A percentile compares a stretch with the other conserved stretches of the same genome.
These are phyloP conservation scores for Botrytis byssoidea DNA, from an alignment of 2,329 filamentous ascomycete genomes.

Conservation along the genomic window DNA sequence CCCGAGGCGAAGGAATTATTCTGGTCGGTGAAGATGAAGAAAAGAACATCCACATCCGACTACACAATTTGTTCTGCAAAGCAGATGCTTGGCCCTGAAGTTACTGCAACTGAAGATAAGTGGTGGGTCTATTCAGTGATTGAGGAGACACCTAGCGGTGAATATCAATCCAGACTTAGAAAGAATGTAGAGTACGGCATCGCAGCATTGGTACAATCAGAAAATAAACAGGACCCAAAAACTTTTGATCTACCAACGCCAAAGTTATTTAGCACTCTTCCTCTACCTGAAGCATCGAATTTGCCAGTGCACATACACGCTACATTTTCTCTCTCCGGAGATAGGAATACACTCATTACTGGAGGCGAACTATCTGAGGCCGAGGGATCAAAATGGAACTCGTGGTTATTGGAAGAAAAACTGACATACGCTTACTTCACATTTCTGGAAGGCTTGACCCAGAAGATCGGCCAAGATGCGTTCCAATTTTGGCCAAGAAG, in stretches of 20 bases:
- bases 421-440: slow-evolving; percentile 34
- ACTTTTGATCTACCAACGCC: slow-evolving; percentile 12
- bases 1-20: slow-evolving; percentile 19
- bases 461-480: slow-evolving; percentile 20
- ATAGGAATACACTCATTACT: slow-evolving; percentile 32
- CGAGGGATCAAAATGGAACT: slow-evolving; percentile 32
- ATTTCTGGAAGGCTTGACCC: slow-evolving; percentile 29
- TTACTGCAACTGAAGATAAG: slow-evolving; percentile 24
- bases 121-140: slow-evolving; percentile 29
- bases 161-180: slow-evolving; percentile 25
- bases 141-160: slow-evolving; percentile 23
- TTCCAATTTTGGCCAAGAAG: slow-evolving; percentile 32
- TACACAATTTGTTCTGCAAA: slow-evolving; percentile 21
- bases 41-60: slow-evolving; percentile 5
- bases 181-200: slow-evolving; percentile 32
- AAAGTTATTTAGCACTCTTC: slow-evolving; percentile 30
- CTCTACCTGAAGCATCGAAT: slow-evolving; percentile 28
- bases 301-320: slow-evolving; percentile 37
- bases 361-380: slow-evolving; percentile 26
- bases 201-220: slow-evolving; percentile 26
- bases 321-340: slow-evolving; percentile 37
- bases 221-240: background rate
- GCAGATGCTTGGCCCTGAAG: slow-evolving; percentile 5
- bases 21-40: slow-evolving; percentile 28
- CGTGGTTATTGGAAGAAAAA: slow-evolving; percentile 28